Base-by-base conservation (phyloP, 805 yeast species). In the Vanderwaltozyma tropicalis region DNA sequence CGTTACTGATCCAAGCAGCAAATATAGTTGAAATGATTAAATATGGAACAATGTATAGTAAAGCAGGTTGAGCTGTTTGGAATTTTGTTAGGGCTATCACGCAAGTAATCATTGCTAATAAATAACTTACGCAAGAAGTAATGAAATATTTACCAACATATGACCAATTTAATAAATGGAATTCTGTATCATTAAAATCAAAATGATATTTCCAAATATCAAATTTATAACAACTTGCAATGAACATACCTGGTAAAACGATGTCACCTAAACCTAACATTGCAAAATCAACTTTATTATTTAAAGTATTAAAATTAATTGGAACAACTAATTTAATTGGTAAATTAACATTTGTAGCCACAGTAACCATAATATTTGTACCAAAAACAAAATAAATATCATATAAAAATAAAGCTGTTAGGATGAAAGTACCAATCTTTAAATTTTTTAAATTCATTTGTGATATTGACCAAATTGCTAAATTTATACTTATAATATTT, bases 311-410 rank as follows among this genome's bases (percentile, higher is more conserved):
- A 35, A 43, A 39, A 28, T 42, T 37, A 22, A 29, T 47, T 15
- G 63, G 63, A 16, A 58, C 16, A 24, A 40, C 34, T 2, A 55
- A 29, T 35, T 55, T 50, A 10, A 51, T 40, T 1, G 86, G 86
- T n/a, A 72, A 61, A 3, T 74, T 71, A 17, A 78, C 46, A 16
- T 37, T 43, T 2, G 68, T 65, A 6, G 85, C 86, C 15, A 78
- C 86, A 1, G 73, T 64, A 28, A 67, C 62, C 87, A 80, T 80
- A 5, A 76, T 63, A 25, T 69, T 66, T 0, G 82, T 68, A 4
- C 69, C 73, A 55, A 78, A 80, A 1, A 80, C 87, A 58, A 80
- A 80, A 52, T 69, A 77, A 29, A 76, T 65, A 51, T 80, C 87
- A 53, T 79, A 80, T 29, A 71, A 44, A 47, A 78, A 76, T 31